Conservation (phyloP, 1,139 yeast species). For the Yamadazyma pseudoaaseri region DNA sequence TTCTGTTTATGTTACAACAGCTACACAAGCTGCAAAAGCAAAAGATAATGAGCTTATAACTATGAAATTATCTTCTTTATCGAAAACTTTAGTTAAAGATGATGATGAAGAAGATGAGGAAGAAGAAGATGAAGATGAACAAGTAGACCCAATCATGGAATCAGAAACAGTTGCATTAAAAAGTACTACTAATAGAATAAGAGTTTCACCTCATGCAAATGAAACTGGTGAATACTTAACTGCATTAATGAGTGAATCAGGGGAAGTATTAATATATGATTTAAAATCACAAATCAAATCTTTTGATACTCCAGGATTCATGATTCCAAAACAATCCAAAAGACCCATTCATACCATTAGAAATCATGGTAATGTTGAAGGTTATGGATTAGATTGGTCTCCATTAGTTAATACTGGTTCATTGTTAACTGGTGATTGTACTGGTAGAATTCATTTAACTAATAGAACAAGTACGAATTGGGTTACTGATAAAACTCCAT, state of each 20-base stretch:
- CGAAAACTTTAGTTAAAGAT: slow-evolving; percentile 82
- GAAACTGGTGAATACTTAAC: slow-evolving; percentile 79
- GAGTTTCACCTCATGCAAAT: slow-evolving; percentile 80
- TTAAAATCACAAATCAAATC: slow-evolving; percentile 73
- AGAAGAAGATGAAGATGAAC: slow-evolving; percentile 64
- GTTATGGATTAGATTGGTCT: slow-evolving; percentile 97
- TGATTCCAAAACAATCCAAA: slow-evolving; percentile 73
- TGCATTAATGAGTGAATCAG: slow-evolving; percentile 87
- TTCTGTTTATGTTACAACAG: slow-evolving; percentile 80
- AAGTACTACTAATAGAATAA: slow-evolving; percentile 84
- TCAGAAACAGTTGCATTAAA: slow-evolving; percentile 74
- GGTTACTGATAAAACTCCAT: slow-evolving; percentile 86
- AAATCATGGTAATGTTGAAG: slow-evolving; percentile 93
- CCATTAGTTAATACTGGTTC: slow-evolving; percentile 80
- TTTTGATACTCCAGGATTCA: slow-evolving; percentile 83
- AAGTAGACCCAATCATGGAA: slow-evolving; percentile 82
- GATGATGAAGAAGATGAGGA: slow-evolving; percentile 66
- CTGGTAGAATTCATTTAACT: slow-evolving; percentile 80
- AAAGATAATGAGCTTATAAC: slow-evolving; percentile 87
- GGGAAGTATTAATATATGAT: slow-evolving; percentile 86
- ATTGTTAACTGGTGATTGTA: slow-evolving; percentile 82
- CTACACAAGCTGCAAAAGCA: slow-evolving; percentile 87
- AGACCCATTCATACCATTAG: slow-evolving; percentile 84
- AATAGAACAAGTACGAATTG: slow-evolving; percentile 75
- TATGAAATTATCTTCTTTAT: slow-evolving; percentile 76